Percentiles rank a stretch among this genome's conserved stretches.
Evolutionary conservation across 1,284 basidiomycete species (phyloP).

Genomic region (Phellinidium pouzarii): DNA sequence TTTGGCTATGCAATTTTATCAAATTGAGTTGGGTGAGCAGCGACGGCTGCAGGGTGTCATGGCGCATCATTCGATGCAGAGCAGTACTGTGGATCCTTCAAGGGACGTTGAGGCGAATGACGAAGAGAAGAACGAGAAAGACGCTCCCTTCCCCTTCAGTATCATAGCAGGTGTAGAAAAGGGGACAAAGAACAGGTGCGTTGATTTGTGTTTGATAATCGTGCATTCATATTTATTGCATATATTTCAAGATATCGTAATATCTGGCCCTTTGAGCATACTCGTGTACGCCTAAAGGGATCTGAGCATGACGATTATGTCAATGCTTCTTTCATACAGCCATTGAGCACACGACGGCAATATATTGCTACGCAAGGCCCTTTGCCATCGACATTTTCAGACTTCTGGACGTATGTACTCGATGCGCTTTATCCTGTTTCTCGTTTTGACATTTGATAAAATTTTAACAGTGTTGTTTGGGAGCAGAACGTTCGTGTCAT

Average conservation of each 20-base stretch:
- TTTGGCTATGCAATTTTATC: slow-evolving; percentile 87
- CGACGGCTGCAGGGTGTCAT: slow-evolving; percentile 84
- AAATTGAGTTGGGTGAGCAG: slow-evolving; percentile 88
- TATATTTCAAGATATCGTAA: slow-evolving; percentile 64
- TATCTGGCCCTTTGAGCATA: slow-evolving; percentile 96
- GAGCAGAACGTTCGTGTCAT: slow-evolving; percentile 77
- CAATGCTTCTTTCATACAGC: slow-evolving; percentile 89
- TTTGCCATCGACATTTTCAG: slow-evolving; percentile 79
- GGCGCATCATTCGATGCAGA: slow-evolving; percentile 77
- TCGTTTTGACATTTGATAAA: not conserved
- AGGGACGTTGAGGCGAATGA: not conserved
- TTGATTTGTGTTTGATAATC: slow-evolving; percentile 17
- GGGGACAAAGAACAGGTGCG: slow-evolving; percentile 86
- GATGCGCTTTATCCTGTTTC: not conserved
- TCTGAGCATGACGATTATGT: slow-evolving; percentile 67
- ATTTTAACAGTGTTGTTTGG: slow-evolving; percentile 56
- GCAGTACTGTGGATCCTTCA: slow-evolving; percentile 18
- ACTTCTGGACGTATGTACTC: slow-evolving; percentile 89
- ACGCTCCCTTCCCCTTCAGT: slow-evolving; percentile 68
- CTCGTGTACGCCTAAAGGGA: slow-evolving; percentile 68
- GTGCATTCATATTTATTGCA: not conserved
- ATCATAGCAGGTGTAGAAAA: slow-evolving; percentile 96
- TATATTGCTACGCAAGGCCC: slow-evolving; percentile 98
- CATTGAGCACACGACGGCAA: slow-evolving; percentile 67
- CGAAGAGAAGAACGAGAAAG: slow-evolving; percentile 16